Conservation (phyloP, 805 yeast genomes). For the Lipomyces japonicus region DNA sequence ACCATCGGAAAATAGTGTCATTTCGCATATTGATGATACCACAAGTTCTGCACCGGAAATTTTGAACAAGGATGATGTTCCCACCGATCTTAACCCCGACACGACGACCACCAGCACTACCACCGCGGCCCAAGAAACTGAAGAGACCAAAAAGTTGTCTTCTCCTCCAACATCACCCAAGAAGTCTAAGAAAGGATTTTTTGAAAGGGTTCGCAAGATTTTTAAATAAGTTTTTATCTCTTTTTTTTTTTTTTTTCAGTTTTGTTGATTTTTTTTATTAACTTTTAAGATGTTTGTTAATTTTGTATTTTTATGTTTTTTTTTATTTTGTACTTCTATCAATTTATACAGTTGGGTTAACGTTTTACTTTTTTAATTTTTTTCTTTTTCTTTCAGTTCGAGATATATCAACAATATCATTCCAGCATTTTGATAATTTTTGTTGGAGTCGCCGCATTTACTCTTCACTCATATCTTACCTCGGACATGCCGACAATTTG, state of each 20-base stretch:
- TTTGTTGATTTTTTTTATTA: background rate
- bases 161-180: conserved; percentile 1
- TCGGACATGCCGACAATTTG: too few species aligned
- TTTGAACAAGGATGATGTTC: conserved; percentile 4
- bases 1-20: conserved; percentile 1
- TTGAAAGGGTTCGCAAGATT: conserved; percentile 17
- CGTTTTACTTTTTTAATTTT: background rate
- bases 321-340: background rate
- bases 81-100: background rate
- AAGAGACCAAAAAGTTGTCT: background rate
- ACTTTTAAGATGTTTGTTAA: background rate
- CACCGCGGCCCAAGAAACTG: background rate
- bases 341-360: background rate
- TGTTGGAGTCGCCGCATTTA: too few species aligned
- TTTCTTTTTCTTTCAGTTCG: background rate
- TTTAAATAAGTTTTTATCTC: conserved; percentile 1
- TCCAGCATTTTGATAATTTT: background rate
- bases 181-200: conserved; percentile 6
- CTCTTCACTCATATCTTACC: too few species aligned
- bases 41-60: conserved; percentile 8
- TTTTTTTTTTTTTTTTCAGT: background rate
- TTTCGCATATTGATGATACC: conserved; percentile 3
- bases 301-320: background rate
- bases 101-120: background rate
- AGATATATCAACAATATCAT: background rate